phyloP scores from a whole-genome alignment of 2,329 filamentous ascomycete genomes.

The Verticillium tricorpus region DNA sequence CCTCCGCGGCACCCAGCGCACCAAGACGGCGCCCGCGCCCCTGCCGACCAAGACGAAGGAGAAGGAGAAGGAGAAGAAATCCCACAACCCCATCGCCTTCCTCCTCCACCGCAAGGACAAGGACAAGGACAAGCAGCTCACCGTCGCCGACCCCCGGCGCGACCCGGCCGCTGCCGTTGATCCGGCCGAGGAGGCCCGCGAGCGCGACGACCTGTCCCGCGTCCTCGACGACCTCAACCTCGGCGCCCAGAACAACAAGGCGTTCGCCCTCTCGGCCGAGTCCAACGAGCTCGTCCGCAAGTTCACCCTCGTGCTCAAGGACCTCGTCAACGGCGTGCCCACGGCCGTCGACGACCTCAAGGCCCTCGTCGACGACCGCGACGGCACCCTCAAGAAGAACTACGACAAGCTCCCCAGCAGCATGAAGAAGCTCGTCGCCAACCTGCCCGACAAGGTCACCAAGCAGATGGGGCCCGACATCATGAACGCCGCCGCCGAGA shows the following conservation, averaged over 20 bases:
- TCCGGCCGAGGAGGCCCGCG: conserved; percentile 35
- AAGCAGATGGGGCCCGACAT: conserved; percentile 74
- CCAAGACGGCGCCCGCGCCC: conserved; percentile 18
- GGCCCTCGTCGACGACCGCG: conserved; percentile 54
- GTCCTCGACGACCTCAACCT: conserved; percentile 84
- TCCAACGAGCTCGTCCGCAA: conserved; percentile 75
- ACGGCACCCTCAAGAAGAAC: conserved; percentile 53
- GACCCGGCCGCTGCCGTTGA: conserved; percentile 17
- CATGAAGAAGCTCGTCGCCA: conserved; percentile 80
- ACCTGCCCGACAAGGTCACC: conserved; percentile 77
- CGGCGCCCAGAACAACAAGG: conserved; percentile 77
- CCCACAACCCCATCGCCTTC: conserved; percentile 25
- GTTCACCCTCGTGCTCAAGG: conserved; percentile 88
- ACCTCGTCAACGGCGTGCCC: conserved; percentile 86
- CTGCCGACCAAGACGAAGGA: conserved; percentile 26
- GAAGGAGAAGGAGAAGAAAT: conserved; percentile 20
- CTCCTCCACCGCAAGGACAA: conserved; percentile 28
- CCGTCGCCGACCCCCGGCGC: conserved; percentile 28
- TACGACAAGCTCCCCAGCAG: conserved; percentile 70
- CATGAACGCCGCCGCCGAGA: conserved; percentile 72
- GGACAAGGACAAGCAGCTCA: conserved; percentile 31
- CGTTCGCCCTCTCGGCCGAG: conserved; percentile 79
- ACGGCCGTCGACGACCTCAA: conserved; percentile 90
- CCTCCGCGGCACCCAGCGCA: conserved; percentile 9
- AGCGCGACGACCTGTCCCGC: conserved; percentile 68